These are phyloP conservation scores for Draba incana DNA, from an alignment of 345 rosid genomes.

Conservation along the genomic window DNA sequence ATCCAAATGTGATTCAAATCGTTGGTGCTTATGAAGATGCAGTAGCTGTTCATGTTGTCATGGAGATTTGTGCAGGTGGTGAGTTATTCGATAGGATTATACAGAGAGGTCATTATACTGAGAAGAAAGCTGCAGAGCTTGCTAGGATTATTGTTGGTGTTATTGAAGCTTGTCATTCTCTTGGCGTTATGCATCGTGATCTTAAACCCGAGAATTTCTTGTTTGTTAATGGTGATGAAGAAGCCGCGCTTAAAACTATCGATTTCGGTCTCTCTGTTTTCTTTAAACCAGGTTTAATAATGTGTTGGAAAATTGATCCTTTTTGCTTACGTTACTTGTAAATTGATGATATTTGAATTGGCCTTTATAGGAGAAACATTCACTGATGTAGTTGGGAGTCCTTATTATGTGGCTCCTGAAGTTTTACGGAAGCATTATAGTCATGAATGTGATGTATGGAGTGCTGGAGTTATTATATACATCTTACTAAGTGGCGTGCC, in stretches of 20 bases:
- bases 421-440: slow-evolving; percentile 86
- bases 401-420: slow-evolving; percentile 98
- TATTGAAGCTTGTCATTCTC: slow-evolving; percentile 89
- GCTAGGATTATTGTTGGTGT: slow-evolving; percentile 81
- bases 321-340: not conserved
- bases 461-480: slow-evolving; percentile 94
- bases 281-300: slow-evolving; percentile 75
- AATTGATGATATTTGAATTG: slow-evolving; percentile 3
- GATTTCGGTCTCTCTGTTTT: slow-evolving; percentile 95
- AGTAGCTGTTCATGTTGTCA: slow-evolving; percentile 81
- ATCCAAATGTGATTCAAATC: slow-evolving; percentile 81
- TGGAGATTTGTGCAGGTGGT: slow-evolving; percentile 96
- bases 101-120: slow-evolving; percentile 85
- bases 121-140: slow-evolving; percentile 85
- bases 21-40: slow-evolving; percentile 91
- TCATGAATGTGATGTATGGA: slow-evolving; percentile 95
- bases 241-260: slow-evolving; percentile 73
- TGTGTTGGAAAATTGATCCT: not conserved
- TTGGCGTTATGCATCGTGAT: slow-evolving; percentile 97
- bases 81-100: slow-evolving; percentile 94
- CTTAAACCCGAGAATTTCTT: slow-evolving; percentile 98
- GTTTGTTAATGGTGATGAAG: slow-evolving; percentile 70
- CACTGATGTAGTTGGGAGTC: slow-evolving; percentile 92
- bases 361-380: slow-evolving; percentile 69
- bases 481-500: slow-evolving; percentile 92